Evolutionary conservation across 306 rosid genomes (phyloP).

Genomic region (Clitoria ternatea): DNA sequence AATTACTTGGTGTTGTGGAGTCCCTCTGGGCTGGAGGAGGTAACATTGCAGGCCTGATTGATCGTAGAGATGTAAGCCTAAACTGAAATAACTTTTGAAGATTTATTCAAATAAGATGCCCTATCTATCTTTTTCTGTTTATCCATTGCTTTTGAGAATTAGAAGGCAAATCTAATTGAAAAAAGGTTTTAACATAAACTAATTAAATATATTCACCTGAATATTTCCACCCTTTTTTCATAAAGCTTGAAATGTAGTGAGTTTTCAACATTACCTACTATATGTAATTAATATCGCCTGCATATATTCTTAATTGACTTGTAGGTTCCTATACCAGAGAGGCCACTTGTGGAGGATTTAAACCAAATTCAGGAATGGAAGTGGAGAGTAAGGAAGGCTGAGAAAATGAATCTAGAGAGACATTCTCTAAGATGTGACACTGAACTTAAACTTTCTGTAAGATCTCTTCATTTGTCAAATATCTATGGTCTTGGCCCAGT

Average conservation of each 20-base stretch:
- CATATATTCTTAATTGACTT: conserved; percentile 19
- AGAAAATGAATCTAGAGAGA: conserved; percentile 71
- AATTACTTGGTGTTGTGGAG: conserved; percentile 65
- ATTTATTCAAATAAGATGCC: not conserved
- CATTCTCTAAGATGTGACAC: conserved; percentile 76
- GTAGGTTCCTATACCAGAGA: conserved; percentile 77
- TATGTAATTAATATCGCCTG: not conserved
- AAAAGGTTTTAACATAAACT: not conserved
- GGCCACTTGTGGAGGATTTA: conserved; percentile 49
- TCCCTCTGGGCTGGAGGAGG: conserved; percentile 83
- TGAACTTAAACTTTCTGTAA: conserved; percentile 84
- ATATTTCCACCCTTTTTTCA: not conserved
- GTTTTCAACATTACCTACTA: not conserved
- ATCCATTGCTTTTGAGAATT: conserved; percentile 10
- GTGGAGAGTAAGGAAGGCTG: conserved; percentile 67
- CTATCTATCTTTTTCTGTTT: not conserved
- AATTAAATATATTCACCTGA: not conserved
- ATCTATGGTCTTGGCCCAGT: conserved; percentile 9
- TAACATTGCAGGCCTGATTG: conserved; percentile 74
- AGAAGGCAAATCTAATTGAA: not conserved
- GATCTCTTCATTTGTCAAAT: conserved; percentile 26
- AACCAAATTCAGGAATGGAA: conserved; percentile 69
- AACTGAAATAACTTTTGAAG: not conserved
- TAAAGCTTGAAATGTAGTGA: conserved; percentile 8
- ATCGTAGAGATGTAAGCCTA: conserved; percentile 63